These are phyloP conservation scores for Tephrocybe sp. DNA, from an alignment of 768 basidiomycete species.

Conservation along the genomic window DNA sequence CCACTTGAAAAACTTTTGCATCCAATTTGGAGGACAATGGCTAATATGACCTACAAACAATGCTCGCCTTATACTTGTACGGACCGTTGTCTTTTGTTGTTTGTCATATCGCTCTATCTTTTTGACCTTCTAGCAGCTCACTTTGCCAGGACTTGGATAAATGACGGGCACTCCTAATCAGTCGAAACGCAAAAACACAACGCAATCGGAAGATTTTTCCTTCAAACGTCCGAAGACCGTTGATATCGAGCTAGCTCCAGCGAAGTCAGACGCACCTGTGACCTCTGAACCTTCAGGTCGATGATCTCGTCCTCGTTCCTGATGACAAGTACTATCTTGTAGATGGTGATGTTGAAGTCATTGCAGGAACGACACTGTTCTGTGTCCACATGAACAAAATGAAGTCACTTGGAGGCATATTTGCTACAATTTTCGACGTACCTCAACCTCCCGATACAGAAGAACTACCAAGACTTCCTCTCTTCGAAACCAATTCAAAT, in stretches of 20 bases:
- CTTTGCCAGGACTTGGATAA: background rate
- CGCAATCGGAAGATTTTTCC: background rate
- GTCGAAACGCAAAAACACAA: background rate
- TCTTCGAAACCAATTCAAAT: conserved; percentile 9
- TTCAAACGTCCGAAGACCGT: background rate
- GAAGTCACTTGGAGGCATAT: conserved; percentile 13
- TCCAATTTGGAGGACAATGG: too few relatives aligned
- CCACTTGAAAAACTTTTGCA: too few relatives aligned
- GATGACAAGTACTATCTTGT: conserved; percentile 19
- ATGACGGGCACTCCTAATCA: background rate
- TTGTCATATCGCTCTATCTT: too few relatives aligned
- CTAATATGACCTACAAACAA: too few relatives aligned
- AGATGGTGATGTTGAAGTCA: conserved; percentile 23
- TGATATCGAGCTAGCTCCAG: background rate
- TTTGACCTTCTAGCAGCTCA: background rate
- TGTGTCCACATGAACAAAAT: conserved; percentile 18
- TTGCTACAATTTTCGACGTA: conserved; percentile 17
- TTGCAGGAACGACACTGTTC: conserved; percentile 19
- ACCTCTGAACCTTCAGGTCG: background rate
- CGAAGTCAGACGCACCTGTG: background rate
- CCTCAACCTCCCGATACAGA: conserved; percentile 10
- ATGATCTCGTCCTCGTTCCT: conserved; percentile 1
- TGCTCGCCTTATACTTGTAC: too few relatives aligned
- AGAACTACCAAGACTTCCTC: conserved; percentile 14
- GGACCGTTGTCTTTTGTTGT: too few relatives aligned